Evolutionary conservation across 371 early-diverging fungal genomes (phyloP).

Genomic region (Haplosporangium sp.): DNA sequence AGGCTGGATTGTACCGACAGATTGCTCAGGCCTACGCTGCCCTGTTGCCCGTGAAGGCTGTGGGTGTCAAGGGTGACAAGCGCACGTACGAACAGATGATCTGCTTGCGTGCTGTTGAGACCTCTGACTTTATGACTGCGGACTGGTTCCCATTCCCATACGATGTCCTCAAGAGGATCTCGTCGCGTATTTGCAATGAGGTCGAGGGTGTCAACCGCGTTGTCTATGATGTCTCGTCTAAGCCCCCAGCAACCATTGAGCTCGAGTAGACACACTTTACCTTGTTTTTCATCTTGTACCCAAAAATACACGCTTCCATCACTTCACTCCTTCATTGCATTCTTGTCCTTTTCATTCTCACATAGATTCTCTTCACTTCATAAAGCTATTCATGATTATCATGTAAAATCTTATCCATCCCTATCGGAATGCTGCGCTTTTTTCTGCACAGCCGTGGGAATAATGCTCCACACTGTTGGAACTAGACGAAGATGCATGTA

Average conservation of each 20-base stretch:
- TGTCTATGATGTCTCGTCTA: conserved; percentile 94
- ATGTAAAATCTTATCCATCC: no score
- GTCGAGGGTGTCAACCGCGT: conserved; percentile 98
- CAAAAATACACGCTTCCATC: not conserved
- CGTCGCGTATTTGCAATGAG: conserved; percentile 96
- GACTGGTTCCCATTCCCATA: conserved; percentile 92
- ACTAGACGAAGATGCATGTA: no score
- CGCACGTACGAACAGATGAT: conserved; percentile 98
- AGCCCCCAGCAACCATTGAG: conserved; percentile 97
- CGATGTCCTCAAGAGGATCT: conserved; percentile 89
- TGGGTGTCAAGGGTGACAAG: conserved; percentile 98
- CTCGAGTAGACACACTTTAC: conserved; percentile 35
- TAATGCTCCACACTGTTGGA: no score
- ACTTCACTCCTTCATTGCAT: not conserved
- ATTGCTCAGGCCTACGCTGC: conserved; percentile 98
- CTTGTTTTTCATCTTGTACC: not conserved
- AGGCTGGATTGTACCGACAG: conserved; percentile 93
- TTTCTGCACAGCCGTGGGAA: no score
- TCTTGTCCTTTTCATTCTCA: not conserved
- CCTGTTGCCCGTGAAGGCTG: conserved; percentile 92
- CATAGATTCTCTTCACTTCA: not conserved
- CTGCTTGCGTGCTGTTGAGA: conserved; percentile 95
- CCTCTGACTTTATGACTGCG: conserved; percentile 98
- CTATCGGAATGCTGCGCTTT: no score
- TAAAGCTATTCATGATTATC: not conserved